Evolutionary conservation across 2,329 filamentous ascomycete genomes (phyloP).

Genomic region (Fusarium pseudoanthophilum): DNA sequence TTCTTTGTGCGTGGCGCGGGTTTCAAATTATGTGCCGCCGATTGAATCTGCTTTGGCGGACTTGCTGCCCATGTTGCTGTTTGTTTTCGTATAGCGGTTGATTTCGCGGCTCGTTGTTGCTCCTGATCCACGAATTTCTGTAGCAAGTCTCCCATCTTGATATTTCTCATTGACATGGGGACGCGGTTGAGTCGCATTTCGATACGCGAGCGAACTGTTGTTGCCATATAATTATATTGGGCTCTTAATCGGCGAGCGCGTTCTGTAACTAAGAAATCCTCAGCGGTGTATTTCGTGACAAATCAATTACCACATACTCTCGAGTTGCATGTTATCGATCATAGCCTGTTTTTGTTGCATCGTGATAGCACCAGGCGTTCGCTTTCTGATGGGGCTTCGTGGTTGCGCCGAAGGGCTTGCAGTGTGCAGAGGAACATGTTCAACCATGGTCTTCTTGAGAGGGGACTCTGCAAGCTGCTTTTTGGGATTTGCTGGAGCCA

Average conservation of each 20-base stretch:
- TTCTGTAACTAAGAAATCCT: slow-evolving; percentile 74
- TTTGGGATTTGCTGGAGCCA: slow-evolving; percentile 59
- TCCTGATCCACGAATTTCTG: slow-evolving; percentile 60
- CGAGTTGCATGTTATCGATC: slow-evolving; percentile 88
- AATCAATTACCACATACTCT: slow-evolving; percentile 68
- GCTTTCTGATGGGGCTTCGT: slow-evolving; percentile 72
- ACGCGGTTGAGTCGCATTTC: slow-evolving; percentile 95
- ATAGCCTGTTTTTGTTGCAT: slow-evolving; percentile 83
- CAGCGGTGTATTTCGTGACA: slow-evolving; percentile 23
- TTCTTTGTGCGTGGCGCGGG: slow-evolving; percentile 53
- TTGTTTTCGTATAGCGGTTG: slow-evolving; percentile 64
- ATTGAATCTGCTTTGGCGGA: slow-evolving; percentile 50
- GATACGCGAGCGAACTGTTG: slow-evolving; percentile 84
- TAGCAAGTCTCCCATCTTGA: slow-evolving; percentile 84
- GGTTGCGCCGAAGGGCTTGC: slow-evolving; percentile 52
- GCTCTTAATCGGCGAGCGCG: slow-evolving; percentile 87
- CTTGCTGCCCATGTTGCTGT: slow-evolving; percentile 53
- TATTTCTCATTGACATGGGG: slow-evolving; percentile 79
- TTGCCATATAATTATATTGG: slow-evolving; percentile 88
- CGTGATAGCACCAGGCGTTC: slow-evolving; percentile 66
- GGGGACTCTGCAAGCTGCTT: slow-evolving; percentile 42
- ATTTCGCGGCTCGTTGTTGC: slow-evolving; percentile 55
- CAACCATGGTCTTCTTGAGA: slow-evolving; percentile 33
- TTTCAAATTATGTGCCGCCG: slow-evolving; percentile 31
- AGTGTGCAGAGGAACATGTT: slow-evolving; percentile 39